Evolutionary conservation across 2,329 filamentous ascomycete genomes (phyloP).

Genomic region (Phialophora chinensis): DNA sequence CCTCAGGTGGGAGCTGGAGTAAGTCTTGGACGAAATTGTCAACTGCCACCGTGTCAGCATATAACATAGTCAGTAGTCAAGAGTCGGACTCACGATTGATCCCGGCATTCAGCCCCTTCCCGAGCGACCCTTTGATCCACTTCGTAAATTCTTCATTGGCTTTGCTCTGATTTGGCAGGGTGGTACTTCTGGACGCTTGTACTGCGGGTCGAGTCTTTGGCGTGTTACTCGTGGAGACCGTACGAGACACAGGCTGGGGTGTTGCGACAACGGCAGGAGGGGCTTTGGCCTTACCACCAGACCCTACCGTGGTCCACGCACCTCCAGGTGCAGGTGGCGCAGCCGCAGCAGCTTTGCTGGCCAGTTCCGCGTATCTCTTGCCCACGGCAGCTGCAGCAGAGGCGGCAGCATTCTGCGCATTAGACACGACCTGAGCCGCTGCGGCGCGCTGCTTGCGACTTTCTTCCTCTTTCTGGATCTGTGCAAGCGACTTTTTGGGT

Average conservation of each 20-base stretch:
- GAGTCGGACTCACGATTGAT: conserved; percentile 65
- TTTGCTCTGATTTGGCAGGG: conserved; percentile 56
- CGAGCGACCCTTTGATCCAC: conserved; percentile 82
- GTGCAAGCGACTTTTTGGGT: conserved; percentile 86
- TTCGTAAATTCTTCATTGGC: conserved; percentile 93
- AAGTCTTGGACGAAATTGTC: conserved; percentile 81
- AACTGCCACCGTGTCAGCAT: conserved; percentile 56
- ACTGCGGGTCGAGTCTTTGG: conserved; percentile 62
- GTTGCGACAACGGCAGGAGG: conserved; percentile 62
- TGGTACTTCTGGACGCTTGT: conserved; percentile 54
- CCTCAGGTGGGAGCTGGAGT: conserved; percentile 75
- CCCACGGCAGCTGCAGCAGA: conserved; percentile 58
- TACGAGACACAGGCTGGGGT: conserved; percentile 53
- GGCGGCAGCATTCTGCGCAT: conserved; percentile 51
- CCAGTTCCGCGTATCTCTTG: conserved; percentile 94
- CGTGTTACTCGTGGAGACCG: conserved; percentile 49
- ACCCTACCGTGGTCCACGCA: conserved; percentile 95
- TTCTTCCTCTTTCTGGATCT: conserved; percentile 97
- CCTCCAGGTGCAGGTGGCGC: conserved; percentile 54
- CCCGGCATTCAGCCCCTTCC: conserved; percentile 71
- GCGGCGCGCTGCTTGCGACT: conserved; percentile 78
- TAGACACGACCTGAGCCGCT: conserved; percentile 53
- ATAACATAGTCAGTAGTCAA: background rate
- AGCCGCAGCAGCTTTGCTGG: conserved; percentile 71
- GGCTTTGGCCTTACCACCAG: conserved; percentile 86